Base-by-base conservation (phyloP, 2,329 filamentous ascomycete genomes). In the Aotearoamyces nothofagi region DNA sequence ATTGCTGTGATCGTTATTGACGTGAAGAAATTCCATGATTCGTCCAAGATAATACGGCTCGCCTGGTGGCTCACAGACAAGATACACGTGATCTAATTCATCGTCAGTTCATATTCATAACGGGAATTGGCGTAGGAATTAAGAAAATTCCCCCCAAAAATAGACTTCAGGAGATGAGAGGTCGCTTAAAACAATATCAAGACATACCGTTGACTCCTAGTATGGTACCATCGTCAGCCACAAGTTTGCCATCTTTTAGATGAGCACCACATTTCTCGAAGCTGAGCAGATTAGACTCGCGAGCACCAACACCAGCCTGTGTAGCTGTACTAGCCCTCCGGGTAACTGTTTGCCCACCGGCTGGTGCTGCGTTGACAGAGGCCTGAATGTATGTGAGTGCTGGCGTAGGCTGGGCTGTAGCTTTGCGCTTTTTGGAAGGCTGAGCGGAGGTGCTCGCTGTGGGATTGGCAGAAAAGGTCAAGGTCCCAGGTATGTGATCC, bases 11-110 rank as follows among this genome's bases (percentile, higher is more conserved):
- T 86, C 70, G 47, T 87, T 83, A 44, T 86, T 73, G 46, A 66
- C 60, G 47, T 92, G 83, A 44, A 94, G 61, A 51, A 96, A 96
- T 53, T 98, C 87, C 90, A 98, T 98, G 52, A 98, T 90, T 43
- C 90, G 81, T 39, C 81, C 90, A 39, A 98, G 63, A 53, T 98
- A 98, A 58, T 98, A 98, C 31, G 90, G 90, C 57, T 98, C 90
- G 30, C 90, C 90, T 10, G 90, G 90, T 28, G 90, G 90, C 56
- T 98, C 90, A 57, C 86, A 96, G 39, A 98, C 79, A 38, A 96
- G 71, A 61, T 96, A 98, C 41, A 93, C 82, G 60, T 96, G 73
- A 55, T 81, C 76, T 79, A 47, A n/a, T n/a, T n/a, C n/a, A n/a
- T 19, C 12, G 10, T 26, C 5, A 26, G n/a, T n/a, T n/a, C n/a